Conservation (phyloP, 164 flowering plant species). For the Platanus orientalis region DNA sequence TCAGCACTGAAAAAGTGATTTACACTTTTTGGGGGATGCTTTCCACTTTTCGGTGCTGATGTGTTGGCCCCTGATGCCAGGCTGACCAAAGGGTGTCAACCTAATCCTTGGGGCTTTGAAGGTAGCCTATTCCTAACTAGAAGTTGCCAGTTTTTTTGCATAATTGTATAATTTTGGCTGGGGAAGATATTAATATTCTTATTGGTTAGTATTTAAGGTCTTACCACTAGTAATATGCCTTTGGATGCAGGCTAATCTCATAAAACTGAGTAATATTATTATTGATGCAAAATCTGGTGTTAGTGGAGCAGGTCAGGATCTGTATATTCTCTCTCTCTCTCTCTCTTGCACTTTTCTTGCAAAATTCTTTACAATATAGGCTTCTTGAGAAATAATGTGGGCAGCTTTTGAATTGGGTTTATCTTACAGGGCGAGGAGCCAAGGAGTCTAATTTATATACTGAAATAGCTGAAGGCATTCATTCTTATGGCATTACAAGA, state of each 20-base stretch:
- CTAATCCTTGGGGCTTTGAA: too few relatives aligned
- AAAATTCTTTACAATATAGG: neutral
- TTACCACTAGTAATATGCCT: conserved; percentile 2
- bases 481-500: conserved; percentile 80
- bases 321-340: neutral
- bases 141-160: neutral
- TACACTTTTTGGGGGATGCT: too few relatives aligned
- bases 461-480: conserved; percentile 93
- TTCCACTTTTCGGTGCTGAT: too few relatives aligned
- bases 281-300: conserved; percentile 97
- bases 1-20: too few relatives aligned
- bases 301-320: conserved; percentile 93
- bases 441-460: conserved; percentile 87
- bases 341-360: neutral
- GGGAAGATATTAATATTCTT: neutral
- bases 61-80: too few relatives aligned
- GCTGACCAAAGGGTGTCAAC: too few relatives aligned
- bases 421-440: conserved; percentile 79
- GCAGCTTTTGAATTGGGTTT: conserved; percentile 9
- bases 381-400: conserved; percentile 4
- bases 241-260: conserved; percentile 69
- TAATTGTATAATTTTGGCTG: neutral
- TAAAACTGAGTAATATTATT: conserved; percentile 56
- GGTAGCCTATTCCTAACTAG: neutral
- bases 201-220: neutral